Conservation (phyloP, 2,329 filamentous ascomycete species). For the Thielaviopsis euricoi region DNA sequence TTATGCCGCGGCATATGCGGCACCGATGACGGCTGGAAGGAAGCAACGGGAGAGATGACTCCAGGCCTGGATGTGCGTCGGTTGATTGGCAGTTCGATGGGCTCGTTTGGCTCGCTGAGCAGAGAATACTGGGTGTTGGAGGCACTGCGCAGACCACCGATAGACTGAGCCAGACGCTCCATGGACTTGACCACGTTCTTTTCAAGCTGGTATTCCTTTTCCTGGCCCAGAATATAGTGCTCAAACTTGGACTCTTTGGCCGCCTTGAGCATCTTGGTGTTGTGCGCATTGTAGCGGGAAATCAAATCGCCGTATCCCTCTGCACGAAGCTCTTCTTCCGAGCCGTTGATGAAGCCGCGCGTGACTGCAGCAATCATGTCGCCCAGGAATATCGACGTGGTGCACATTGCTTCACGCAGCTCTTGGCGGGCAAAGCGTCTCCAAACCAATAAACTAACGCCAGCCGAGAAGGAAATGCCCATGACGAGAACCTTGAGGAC, state of each 20-base stretch:
- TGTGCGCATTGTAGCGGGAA: slow-evolving; percentile 9
- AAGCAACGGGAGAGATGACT: slow-evolving; percentile 6
- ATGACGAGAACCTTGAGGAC: slow-evolving; percentile 72
- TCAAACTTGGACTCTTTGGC: slow-evolving; percentile 78
- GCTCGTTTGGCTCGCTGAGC: slow-evolving; percentile 38
- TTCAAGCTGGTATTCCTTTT: slow-evolving; percentile 64
- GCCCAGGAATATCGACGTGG: slow-evolving; percentile 54
- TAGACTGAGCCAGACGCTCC: slow-evolving; percentile 70
- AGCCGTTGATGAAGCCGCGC: slow-evolving; percentile 66
- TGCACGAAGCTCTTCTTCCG: slow-evolving; percentile 58
- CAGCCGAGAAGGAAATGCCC: slow-evolving; percentile 54
- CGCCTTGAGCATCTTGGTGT: slow-evolving; percentile 52
- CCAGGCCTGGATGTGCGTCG: slow-evolving; percentile 1
- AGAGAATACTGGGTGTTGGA: slow-evolving; percentile 79
- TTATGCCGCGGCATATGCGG: slow-evolving; percentile 12
- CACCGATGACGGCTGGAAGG: slow-evolving; percentile 11
- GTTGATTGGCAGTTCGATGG: not conserved
- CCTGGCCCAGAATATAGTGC: slow-evolving; percentile 66
- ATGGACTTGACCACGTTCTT: slow-evolving; percentile 68
- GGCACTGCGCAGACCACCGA: slow-evolving; percentile 79
- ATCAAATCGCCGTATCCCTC: slow-evolving; percentile 33
- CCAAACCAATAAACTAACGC: slow-evolving; percentile 62
- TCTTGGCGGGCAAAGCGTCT: slow-evolving; percentile 60
- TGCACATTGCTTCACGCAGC: slow-evolving; percentile 50
- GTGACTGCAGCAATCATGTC: slow-evolving; percentile 73